A percentile compares a stretch with the other conserved stretches of the same genome.
phyloP scores from a whole-genome alignment of 768 basidiomycete genomes.

The Pisolithus sp. region DNA sequence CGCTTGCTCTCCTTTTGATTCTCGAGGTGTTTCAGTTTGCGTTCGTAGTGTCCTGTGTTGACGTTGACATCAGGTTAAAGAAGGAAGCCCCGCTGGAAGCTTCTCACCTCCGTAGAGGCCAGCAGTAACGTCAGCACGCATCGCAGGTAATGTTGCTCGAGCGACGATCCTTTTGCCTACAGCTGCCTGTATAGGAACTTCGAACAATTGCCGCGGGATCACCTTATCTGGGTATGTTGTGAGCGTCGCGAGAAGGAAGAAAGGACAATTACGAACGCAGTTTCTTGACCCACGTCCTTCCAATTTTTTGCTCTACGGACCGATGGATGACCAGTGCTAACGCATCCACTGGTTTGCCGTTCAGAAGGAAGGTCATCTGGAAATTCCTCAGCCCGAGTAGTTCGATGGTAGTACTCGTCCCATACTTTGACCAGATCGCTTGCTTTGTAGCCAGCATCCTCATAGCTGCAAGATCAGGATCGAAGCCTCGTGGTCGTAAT shows the following conservation, averaged over 20 bases:
- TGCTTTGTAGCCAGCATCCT: slow-evolving; percentile 81
- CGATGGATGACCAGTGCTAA: slow-evolving; percentile 88
- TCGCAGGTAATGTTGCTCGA: slow-evolving; percentile 78
- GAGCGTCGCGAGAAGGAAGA: not conserved
- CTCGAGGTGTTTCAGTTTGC: slow-evolving; percentile 83
- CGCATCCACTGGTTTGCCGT: slow-evolving; percentile 86
- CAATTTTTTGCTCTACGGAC: slow-evolving; percentile 68
- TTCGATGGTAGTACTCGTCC: not conserved
- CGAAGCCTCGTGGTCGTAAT: not conserved
- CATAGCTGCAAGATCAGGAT: slow-evolving; percentile 60
- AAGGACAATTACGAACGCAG: slow-evolving; percentile 54
- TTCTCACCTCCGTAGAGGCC: slow-evolving; percentile 80
- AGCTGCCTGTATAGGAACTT: slow-evolving; percentile 92
- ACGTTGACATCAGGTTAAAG: not conserved
- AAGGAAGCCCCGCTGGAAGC: not conserved
- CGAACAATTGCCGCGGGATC: slow-evolving; percentile 88
- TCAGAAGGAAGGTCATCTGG: slow-evolving; percentile 88
- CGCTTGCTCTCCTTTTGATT: slow-evolving; percentile 93
- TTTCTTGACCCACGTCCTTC: slow-evolving; percentile 84
- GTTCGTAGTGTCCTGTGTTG: slow-evolving; percentile 75
- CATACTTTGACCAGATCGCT: slow-evolving; percentile 80
- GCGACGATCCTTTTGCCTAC: slow-evolving; percentile 85
- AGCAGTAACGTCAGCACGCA: slow-evolving; percentile 89
- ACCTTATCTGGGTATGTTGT: slow-evolving; percentile 59
- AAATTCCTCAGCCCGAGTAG: not conserved